Conservation (phyloP, 1,284 basidiomycete species). For the Lignosus rhinocerotis region DNA sequence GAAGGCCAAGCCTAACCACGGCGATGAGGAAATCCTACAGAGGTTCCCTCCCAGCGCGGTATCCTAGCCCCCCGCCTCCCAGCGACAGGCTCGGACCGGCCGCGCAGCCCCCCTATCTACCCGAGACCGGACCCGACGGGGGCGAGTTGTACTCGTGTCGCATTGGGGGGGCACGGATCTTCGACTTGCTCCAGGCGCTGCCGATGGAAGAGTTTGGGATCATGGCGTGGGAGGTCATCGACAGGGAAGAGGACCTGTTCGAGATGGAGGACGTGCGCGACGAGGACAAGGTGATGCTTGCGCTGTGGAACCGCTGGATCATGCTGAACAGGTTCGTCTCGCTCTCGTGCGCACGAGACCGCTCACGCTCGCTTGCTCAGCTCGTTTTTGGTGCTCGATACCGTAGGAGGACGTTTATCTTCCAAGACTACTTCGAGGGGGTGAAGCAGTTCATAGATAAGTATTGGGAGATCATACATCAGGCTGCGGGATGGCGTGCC, state of each 20-base stretch:
- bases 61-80: slow-evolving; percentile 44
- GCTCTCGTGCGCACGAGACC: background rate
- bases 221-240: slow-evolving; percentile 63
- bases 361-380: too few species aligned
- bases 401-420: slow-evolving; percentile 51
- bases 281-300: slow-evolving; percentile 74
- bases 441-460: slow-evolving; percentile 53
- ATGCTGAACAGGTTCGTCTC: slow-evolving; percentile 54
- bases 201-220: slow-evolving; percentile 62
- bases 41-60: slow-evolving; percentile 29
- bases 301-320: slow-evolving; percentile 76
- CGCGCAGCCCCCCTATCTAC: slow-evolving; percentile 52
- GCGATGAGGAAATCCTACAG: slow-evolving; percentile 8
- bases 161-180: slow-evolving; percentile 61
- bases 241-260: slow-evolving; percentile 72
- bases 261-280: slow-evolving; percentile 66
- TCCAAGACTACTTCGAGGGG: slow-evolving; percentile 49
- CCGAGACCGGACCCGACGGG: slow-evolving; percentile 45
- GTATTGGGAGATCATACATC: slow-evolving; percentile 64
- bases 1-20: background rate
- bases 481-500: slow-evolving; percentile 66
- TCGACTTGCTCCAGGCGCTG: slow-evolving; percentile 60
- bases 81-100: slow-evolving; percentile 51
- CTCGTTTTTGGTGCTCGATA: background rate
- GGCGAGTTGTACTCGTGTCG: slow-evolving; percentile 54